These are phyloP conservation scores for Ophiostoma australiae DNA, from an alignment of 2,329 filamentous ascomycete genomes.

Conservation along the genomic window DNA sequence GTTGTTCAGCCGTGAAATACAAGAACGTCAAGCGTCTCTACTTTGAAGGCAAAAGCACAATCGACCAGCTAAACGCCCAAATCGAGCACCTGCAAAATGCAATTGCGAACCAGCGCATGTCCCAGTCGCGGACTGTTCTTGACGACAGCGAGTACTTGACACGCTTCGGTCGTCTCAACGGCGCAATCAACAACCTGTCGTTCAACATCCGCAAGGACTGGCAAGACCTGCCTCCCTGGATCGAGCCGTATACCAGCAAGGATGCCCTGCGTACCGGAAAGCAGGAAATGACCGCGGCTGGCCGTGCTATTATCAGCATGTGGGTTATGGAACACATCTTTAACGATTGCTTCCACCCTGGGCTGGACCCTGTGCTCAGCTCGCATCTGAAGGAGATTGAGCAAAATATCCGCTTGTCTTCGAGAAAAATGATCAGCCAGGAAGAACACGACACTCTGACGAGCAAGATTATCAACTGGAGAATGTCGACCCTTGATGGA, in stretches of 20 bases:
- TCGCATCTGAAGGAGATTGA: constrained; percentile 79
- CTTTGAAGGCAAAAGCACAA: constrained; percentile 90
- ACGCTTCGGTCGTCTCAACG: constrained; percentile 84
- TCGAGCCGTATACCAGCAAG: constrained; percentile 72
- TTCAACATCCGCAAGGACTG: constrained; percentile 97
- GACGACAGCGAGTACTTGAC: constrained; percentile 93
- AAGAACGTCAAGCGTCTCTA: constrained; percentile 98
- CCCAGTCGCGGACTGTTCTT: constrained; percentile 86
- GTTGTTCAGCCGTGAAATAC: constrained; percentile 64
- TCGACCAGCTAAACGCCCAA: constrained; percentile 79
- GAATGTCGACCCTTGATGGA: constrained; percentile 90
- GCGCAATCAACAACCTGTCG: constrained; percentile 87
- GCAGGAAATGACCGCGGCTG: constrained; percentile 96
- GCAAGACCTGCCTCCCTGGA: constrained; percentile 74
- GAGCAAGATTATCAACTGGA: constrained; percentile 85
- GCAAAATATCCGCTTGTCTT: constrained; percentile 74
- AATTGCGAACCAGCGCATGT: constrained; percentile 92
- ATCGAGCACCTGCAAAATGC: constrained; percentile 95
- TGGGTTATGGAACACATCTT: constrained; percentile 93
- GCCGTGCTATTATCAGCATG: constrained; percentile 77
- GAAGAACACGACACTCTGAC: constrained; percentile 88
- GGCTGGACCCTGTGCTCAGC: constrained; percentile 71
- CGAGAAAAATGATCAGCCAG: constrained; percentile 66
- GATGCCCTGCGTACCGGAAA: constrained; percentile 83
- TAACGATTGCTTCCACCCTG: constrained; percentile 86